Evolutionary conservation across 139 green algal genomes (phyloP).

Genomic region (Ettlia oleoabundans): DNA sequence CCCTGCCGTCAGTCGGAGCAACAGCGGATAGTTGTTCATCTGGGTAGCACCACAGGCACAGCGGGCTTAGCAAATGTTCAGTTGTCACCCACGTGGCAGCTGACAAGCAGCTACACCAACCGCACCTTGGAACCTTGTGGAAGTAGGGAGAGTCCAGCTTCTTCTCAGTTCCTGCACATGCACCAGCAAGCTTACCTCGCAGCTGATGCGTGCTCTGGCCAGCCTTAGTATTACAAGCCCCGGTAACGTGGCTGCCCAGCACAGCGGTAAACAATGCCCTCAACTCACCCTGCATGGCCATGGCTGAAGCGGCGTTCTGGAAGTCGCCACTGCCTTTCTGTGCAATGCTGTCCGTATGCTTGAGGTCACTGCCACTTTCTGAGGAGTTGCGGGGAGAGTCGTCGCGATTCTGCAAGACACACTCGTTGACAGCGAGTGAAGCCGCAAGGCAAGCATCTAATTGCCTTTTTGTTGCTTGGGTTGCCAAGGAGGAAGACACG

Average conservation of each 20-base stretch:
- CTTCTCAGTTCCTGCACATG: not conserved
- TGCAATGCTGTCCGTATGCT: not conserved
- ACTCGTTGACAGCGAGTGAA: too few relatives aligned
- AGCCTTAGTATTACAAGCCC: too few relatives aligned
- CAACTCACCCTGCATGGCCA: too few relatives aligned
- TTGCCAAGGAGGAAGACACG: too few relatives aligned
- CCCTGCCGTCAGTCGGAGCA: not conserved
- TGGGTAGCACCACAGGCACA: not conserved
- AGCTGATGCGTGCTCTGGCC: too few relatives aligned
- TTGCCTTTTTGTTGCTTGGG: too few relatives aligned
- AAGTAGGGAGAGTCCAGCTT: not conserved
- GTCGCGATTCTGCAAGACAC: not conserved
- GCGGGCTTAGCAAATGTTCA: not conserved
- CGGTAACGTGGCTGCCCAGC: too few relatives aligned
- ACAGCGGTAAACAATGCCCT: too few relatives aligned
- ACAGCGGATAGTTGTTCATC: not conserved
- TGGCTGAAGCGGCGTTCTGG: not conserved
- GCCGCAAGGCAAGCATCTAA: too few relatives aligned
- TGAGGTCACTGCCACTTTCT: not conserved
- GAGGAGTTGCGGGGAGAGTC: not conserved
- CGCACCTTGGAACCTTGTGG: conserved; percentile 17
- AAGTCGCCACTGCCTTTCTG: not conserved
- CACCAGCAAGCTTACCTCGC: too few relatives aligned
- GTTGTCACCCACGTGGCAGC: not conserved
- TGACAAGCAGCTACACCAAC: not conserved